Evolutionary conservation across 192 early-diverging fungal species (phyloP).

Genomic region (Podila clonocystis): DNA sequence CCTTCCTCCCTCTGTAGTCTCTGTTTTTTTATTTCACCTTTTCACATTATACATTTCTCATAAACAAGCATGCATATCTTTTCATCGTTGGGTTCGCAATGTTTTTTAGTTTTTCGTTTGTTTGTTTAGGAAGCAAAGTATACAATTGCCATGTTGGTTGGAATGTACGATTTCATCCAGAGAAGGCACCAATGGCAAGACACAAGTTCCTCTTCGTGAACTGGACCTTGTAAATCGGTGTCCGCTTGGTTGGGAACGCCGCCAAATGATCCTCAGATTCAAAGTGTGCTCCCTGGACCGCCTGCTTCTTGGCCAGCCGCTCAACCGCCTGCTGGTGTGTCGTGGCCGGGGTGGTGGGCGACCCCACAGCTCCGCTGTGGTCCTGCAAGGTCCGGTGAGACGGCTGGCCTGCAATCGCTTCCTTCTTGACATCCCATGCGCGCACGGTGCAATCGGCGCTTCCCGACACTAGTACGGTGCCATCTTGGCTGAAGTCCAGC

Average conservation of each 20-base stretch:
- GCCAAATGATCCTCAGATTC: conserved; percentile 70
- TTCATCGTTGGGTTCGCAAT: background rate
- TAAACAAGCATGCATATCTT: too few species aligned
- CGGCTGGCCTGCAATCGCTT: conserved; percentile 15
- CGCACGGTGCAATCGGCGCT: conserved; percentile 90
- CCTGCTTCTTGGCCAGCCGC: conserved; percentile 56
- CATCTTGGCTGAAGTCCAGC: conserved; percentile 86
- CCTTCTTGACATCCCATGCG: conserved; percentile 86
- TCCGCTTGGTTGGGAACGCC: conserved; percentile 90
- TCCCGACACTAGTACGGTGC: conserved; percentile 83
- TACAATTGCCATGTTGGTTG: background rate
- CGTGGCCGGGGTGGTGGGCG: conserved; percentile 3
- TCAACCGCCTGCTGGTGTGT: conserved; percentile 44
- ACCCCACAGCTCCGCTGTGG: conserved; percentile 12
- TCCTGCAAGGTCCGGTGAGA: conserved; percentile 39
- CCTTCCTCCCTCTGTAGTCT: background rate
- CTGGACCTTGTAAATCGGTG: conserved; percentile 86
- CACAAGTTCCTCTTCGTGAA: conserved; percentile 90
- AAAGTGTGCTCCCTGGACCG: conserved; percentile 24
- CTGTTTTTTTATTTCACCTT: background rate
- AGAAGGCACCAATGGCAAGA: conserved; percentile 85
- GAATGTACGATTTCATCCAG: background rate
- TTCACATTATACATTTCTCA: background rate
- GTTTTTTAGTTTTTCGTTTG: background rate
- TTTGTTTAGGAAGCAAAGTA: background rate